Base-by-base conservation (phyloP, 1,139 yeast genomes). In the Candida sanyaensis region DNA sequence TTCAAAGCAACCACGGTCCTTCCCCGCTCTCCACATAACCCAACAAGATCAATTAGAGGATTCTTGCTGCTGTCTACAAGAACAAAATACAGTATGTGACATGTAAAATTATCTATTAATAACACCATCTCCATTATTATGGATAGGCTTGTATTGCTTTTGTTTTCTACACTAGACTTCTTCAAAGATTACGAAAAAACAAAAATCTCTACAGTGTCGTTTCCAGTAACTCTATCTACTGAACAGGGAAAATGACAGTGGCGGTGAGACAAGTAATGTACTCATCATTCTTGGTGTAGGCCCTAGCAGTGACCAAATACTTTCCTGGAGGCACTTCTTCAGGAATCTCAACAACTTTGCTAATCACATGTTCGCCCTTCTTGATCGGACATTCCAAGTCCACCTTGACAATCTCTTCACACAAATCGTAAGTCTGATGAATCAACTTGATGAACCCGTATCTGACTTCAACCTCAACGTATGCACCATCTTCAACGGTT, bases 321-420 rank as follows among this genome's bases (percentile, higher is more conserved):
- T 81, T 86, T 40, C 98, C 99, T 28, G 98, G 97, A 50, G 99
- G 98, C 26, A 92, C 96, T 66, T 90, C 95, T n/a, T 77, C 73
- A 17, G 99, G 99, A 53, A 93, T 81, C 58, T 84, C 92, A 31
- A 93, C 95, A 41, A 73, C 69, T 68, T 91, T 90, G 33, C 77
- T 68, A 51, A 93, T 71, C 45, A 73, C 70, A 58, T 89, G 85
- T 47, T 71, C 66, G 5, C 98, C 99, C 56, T 81, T 73, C 47
- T 74, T 62, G 48, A 93, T 69, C 2, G 99, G 99, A 65, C 99
- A 93, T 46, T 75, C 75, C 65, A 85, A 70, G 61, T 88, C 96
- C 42, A 91, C 92, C 60, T 90, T 88, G 48, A 82, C 81, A 51
- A 90, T 76, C 63, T 90, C 87, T 56, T 91, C 96, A 68, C 99